phyloP scores from a whole-genome alignment of 108 stramenopile genomes.

The Thalassiosira profunda region DNA sequence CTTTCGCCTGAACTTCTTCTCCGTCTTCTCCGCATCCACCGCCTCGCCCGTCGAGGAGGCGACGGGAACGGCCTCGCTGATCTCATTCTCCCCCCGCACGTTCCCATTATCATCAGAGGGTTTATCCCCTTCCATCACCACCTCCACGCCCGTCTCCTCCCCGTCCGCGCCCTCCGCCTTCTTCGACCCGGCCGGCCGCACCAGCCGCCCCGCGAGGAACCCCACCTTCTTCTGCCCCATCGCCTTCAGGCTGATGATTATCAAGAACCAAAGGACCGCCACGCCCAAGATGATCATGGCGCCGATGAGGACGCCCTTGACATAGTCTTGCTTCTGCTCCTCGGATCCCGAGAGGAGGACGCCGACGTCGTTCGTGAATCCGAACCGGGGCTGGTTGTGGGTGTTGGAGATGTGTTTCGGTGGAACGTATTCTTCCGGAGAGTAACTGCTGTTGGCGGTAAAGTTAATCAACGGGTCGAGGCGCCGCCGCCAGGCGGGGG shows the following conservation, averaged over 20 bases:
- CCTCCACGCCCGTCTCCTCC: slow-evolving; percentile 8
- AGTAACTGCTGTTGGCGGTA: too few species aligned
- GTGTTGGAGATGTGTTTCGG: too few species aligned
- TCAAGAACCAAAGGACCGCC: slow-evolving; percentile 38
- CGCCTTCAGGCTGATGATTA: slow-evolving; percentile 30
- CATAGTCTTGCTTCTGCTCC: not conserved
- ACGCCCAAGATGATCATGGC: slow-evolving; percentile 28
- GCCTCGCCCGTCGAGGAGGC: not conserved
- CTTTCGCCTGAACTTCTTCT: slow-evolving; percentile 18
- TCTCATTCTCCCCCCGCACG: not conserved
- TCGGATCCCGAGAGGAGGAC: not conserved
- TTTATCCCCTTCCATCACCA: slow-evolving; percentile 6
- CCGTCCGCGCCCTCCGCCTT: not conserved
- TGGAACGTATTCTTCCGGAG: too few species aligned
- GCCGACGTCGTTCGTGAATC: not conserved
- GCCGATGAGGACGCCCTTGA: slow-evolving; percentile 8
- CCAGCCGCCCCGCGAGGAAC: slow-evolving; percentile 34
- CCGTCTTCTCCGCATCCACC: not conserved
- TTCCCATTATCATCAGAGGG: not conserved
- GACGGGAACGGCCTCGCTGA: not conserved
- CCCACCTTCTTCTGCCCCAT: slow-evolving; percentile 31
- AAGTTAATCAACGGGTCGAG: too few species aligned
- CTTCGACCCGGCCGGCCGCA: not conserved
- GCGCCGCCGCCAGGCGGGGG: too few species aligned
- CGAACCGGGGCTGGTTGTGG: not conserved